These are phyloP conservation scores for Actinidia arguta DNA, from an alignment of 179 eudicot species.

Conservation along the genomic window DNA sequence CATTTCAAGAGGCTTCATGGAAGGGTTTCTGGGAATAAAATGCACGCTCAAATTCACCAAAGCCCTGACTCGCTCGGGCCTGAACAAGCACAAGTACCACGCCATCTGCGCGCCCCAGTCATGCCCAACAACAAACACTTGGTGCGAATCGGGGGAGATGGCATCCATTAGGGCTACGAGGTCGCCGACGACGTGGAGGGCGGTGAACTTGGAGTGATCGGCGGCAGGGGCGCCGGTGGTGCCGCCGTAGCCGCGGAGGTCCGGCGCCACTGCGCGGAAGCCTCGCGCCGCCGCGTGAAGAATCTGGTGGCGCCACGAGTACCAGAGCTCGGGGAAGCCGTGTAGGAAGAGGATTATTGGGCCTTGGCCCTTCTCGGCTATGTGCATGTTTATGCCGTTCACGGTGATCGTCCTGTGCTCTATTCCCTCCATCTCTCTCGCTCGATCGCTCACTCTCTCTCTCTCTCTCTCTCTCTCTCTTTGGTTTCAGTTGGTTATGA, in stretches of 20 bases:
- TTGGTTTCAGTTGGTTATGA: no score
- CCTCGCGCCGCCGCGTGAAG: conserved; percentile 48
- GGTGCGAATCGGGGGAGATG: conserved; percentile 38
- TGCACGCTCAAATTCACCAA: conserved; percentile 58
- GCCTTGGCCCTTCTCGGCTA: conserved; percentile 51
- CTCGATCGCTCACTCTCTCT: background rate
- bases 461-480: background rate
- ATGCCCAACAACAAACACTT: conserved; percentile 66
- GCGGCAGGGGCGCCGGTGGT: conserved; percentile 37
- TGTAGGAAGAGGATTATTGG: conserved; percentile 57
- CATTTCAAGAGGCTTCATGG: conserved; percentile 26
- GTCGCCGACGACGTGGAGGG: conserved; percentile 60
- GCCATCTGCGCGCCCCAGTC: conserved; percentile 69
- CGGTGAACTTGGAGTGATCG: conserved; percentile 54
- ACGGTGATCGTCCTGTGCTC: conserved; percentile 44
- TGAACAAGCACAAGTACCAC: conserved; percentile 59
- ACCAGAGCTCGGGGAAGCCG: conserved; percentile 88
- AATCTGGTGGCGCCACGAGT: conserved; percentile 88
- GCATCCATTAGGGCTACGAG: conserved; percentile 58
- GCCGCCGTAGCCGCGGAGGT: conserved; percentile 85
- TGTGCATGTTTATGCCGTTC: conserved; percentile 63
- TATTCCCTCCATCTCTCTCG: conserved; percentile 47
- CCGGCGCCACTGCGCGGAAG: conserved; percentile 74
- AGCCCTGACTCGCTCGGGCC: conserved; percentile 74
- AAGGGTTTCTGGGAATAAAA: conserved; percentile 46